Percentiles rank a stretch among this genome's conserved stretches.
These are phyloP conservation scores for Nakazawaea sp. DNA, from an alignment of 805 yeast species.

Conservation along the genomic window DNA sequence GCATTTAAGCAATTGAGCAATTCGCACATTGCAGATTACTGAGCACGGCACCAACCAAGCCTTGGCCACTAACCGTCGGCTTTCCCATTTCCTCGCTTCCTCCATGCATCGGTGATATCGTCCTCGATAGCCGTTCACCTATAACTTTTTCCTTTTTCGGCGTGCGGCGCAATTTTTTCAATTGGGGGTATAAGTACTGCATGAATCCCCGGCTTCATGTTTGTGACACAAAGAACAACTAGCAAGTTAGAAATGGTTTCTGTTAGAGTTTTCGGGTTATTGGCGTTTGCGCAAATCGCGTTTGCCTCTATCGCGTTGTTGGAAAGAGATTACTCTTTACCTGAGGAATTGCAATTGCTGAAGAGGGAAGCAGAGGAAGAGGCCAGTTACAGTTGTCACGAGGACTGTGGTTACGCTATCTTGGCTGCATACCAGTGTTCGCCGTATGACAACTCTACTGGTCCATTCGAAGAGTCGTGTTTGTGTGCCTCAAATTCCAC, in stretches of 20 bases:
- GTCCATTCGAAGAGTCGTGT: conserved; percentile 8
- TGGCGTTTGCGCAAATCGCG: background rate
- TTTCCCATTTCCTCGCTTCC: no score
- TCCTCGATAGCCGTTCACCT: background rate
- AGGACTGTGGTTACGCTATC: conserved; percentile 11
- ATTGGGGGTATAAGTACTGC: background rate
- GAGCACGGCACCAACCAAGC: no score
- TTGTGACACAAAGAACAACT: background rate
- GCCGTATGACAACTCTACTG: conserved; percentile 1
- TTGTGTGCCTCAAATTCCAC: conserved; percentile 5
- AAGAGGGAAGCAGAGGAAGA: conserved; percentile 3
- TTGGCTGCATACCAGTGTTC: conserved; percentile 7
- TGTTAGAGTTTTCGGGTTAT: background rate
- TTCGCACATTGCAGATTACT: no score
- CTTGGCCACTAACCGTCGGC: no score
- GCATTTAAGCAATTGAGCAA: no score
- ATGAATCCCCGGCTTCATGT: background rate
- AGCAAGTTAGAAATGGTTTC: background rate
- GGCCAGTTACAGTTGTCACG: conserved; percentile 9
- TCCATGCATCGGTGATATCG: background rate
- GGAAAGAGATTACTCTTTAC: background rate
- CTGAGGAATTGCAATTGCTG: conserved; percentile 1
- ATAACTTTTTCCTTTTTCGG: background rate
- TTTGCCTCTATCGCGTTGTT: background rate
- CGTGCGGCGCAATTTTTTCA: no score